Base-by-base conservation (phyloP, 257 asterid genomes). In the Solanum appendiculatum region DNA sequence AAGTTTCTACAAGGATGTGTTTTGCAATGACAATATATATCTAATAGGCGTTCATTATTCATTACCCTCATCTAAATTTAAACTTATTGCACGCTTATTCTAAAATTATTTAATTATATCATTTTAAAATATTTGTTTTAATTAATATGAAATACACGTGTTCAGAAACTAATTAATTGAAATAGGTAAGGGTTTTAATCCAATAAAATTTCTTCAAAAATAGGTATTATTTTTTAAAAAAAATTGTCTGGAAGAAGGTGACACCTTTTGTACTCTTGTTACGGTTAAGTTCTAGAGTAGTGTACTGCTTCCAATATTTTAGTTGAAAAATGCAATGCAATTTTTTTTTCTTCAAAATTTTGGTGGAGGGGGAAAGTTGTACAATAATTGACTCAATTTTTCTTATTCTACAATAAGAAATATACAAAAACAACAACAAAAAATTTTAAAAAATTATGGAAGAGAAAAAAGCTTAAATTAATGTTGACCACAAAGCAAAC, bases 401-500 rank as follows among this genome's bases (percentile, higher is more conserved):
- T 60, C 29, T 40, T 20, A 56, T 12, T 34, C 46, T 16, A 23
- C 44, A 10, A n/a, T 7, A 27, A 20, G 7, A 54, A 9, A 34
- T 37, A 13, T 21, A 25, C 14, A 10, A 74, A 36, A 60, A 5
- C 10, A 37, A 25, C n/a, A 29, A 63, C 1, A 18, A 25, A 25
- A 25, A 11, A 82, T n/a, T n/a, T n/a, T n/a, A 9, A 69, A 70
- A 21, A 60, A 0, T 56, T 86, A 63, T 89, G 90, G 91, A 9
- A 81, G 88, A 75, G 34, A 88, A 18, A 23, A 75, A 51, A 88
- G 86, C 86, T 80, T 80, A 73, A 86, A 91, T 60, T 60, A 12
- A 25, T 70, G 10, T 84, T 51, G 77, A 83, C 88, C 92, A 87
- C 89, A 88, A n/a, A 84, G 5, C 42, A 21, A 83, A 46, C n/a